Evolutionary conservation across 2,329 filamentous ascomycete genomes (phyloP).

Genomic region (Calonectria hawksworthii): DNA sequence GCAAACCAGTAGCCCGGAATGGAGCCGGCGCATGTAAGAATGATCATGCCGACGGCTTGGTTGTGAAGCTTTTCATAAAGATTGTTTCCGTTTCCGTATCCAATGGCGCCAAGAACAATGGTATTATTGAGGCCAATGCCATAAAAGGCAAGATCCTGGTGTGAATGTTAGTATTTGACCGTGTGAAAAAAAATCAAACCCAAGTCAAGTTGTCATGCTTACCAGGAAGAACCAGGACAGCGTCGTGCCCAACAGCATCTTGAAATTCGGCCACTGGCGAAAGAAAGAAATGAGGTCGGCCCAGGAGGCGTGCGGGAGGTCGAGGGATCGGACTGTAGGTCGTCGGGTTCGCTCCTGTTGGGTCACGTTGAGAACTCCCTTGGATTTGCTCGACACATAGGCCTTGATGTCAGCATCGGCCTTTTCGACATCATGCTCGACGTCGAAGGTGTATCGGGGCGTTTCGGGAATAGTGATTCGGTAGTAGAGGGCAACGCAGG

Average conservation of each 20-base stretch:
- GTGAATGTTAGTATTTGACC: constrained; percentile 23
- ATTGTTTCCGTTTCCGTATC: constrained; percentile 73
- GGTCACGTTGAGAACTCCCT: constrained; percentile 63
- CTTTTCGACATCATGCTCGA: constrained; percentile 81
- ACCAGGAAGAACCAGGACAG: constrained; percentile 85
- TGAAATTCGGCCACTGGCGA: constrained; percentile 76
- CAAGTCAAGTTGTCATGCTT: constrained; percentile 28
- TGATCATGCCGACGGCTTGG: constrained; percentile 82
- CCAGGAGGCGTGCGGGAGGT: constrained; percentile 79
- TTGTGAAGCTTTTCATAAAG: constrained; percentile 80
- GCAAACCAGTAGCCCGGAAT: constrained; percentile 87
- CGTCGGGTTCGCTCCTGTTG: constrained; percentile 68
- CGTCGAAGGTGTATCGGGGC: constrained; percentile 86
- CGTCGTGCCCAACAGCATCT: constrained; percentile 81
- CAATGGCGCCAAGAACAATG: constrained; percentile 79
- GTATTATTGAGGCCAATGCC: constrained; percentile 82
- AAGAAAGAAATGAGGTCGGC: constrained; percentile 78
- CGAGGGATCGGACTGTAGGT: constrained; percentile 65
- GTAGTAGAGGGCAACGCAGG: constrained; percentile 86
- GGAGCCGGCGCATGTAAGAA: constrained; percentile 81
- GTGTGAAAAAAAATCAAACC: accelerated
- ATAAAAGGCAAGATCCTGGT: constrained; percentile 75
- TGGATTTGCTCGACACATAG: constrained; percentile 64
- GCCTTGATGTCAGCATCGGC: constrained; percentile 79
- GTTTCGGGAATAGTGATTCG: constrained; percentile 89